Evolutionary conservation across 2,329 filamentous ascomycete genomes (phyloP).

Genomic region (Diaporthe sp.): DNA sequence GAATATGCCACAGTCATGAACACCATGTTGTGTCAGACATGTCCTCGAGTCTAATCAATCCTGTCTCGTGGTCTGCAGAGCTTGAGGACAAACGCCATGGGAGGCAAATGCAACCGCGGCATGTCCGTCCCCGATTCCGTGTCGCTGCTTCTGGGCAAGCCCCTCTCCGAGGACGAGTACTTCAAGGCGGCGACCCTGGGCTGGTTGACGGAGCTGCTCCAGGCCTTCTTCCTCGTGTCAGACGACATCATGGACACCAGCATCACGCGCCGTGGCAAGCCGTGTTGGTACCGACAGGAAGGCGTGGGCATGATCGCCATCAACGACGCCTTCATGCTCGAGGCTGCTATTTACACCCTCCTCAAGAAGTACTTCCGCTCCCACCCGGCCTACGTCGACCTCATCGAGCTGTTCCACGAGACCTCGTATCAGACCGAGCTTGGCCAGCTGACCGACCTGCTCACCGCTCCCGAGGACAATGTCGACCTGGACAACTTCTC

Average conservation of each 20-base stretch:
- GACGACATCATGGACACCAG: slow-evolving; percentile 99
- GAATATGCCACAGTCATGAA: slow-evolving; percentile 27
- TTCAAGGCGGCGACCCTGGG: slow-evolving; percentile 89
- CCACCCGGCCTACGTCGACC: slow-evolving; percentile 88
- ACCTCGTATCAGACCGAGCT: slow-evolving; percentile 93
- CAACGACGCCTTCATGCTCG: slow-evolving; percentile 98
- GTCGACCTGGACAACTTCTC: slow-evolving; percentile 96
- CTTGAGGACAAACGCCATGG: slow-evolving; percentile 86
- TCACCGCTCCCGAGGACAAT: slow-evolving; percentile 94
- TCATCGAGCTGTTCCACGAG: slow-evolving; percentile 97
- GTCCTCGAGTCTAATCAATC: slow-evolving; percentile 31
- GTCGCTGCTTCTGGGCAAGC: slow-evolving; percentile 77
- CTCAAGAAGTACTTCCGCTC: slow-evolving; percentile 93
- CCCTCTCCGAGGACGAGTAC: slow-evolving; percentile 84
- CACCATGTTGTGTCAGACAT: not conserved
- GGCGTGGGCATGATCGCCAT: slow-evolving; percentile 96
- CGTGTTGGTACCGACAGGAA: slow-evolving; percentile 95
- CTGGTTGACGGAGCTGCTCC: slow-evolving; percentile 98
- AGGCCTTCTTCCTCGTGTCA: slow-evolving; percentile 98
- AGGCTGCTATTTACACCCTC: slow-evolving; percentile 88
- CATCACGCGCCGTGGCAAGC: slow-evolving; percentile 92
- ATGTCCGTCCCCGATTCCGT: slow-evolving; percentile 96
- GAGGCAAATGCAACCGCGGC: slow-evolving; percentile 98
- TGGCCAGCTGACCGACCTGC: slow-evolving; percentile 92
- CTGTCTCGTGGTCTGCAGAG: slow-evolving; percentile 61